A percentile compares a stretch with the other conserved stretches of the same genome.
Conservation (phyloP, 2,329 filamentous ascomycete species). For the Ophidiomyces ophidiicola region DNA sequence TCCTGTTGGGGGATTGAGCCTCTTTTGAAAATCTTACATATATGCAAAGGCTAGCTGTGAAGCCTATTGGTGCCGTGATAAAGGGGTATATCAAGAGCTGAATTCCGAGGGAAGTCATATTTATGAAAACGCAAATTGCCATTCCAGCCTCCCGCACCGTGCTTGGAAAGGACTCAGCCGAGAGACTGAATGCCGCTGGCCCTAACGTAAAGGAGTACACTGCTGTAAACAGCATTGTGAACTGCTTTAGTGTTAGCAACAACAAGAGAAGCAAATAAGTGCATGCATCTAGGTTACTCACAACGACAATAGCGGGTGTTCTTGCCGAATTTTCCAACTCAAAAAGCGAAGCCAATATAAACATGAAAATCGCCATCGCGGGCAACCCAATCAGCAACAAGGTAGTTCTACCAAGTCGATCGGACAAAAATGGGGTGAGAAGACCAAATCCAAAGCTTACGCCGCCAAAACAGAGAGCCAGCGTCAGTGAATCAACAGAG, state of each 20-base stretch:
- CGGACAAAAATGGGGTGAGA: slow-evolving; percentile 8
- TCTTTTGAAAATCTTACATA: slow-evolving; percentile 1
- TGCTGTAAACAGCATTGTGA: slow-evolving; percentile 9
- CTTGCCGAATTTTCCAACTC: slow-evolving; percentile 2
- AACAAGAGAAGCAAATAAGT: neutral
- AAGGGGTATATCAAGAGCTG: slow-evolving; percentile 9
- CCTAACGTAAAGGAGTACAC: slow-evolving; percentile 9
- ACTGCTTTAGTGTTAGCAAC: slow-evolving; percentile 1
- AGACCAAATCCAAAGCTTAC: slow-evolving; percentile 8
- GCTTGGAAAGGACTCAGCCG: slow-evolving; percentile 10
- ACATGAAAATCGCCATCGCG: slow-evolving; percentile 8
- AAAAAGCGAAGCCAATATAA: slow-evolving; percentile 9
- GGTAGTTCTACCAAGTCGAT: slow-evolving; percentile 8
- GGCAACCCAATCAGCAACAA: slow-evolving; percentile 9
- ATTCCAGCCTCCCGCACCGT: slow-evolving; percentile 10
- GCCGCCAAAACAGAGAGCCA: slow-evolving; percentile 9
- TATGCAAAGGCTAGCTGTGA: slow-evolving; percentile 8
- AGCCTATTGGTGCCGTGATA: slow-evolving; percentile 6
- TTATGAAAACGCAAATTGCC: slow-evolving; percentile 10
- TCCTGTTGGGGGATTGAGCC: too few relatives aligned
- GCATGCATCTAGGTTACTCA: neutral
- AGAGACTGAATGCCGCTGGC: slow-evolving; percentile 9
- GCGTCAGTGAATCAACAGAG: neutral
- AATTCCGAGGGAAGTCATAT: slow-evolving; percentile 11
- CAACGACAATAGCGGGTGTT: slow-evolving; percentile 3